Evolutionary conservation across 306 rosid species (phyloP), one percentile per base, ranked within the genome.

Genomic region (Ceratonia siliqua): DNA sequence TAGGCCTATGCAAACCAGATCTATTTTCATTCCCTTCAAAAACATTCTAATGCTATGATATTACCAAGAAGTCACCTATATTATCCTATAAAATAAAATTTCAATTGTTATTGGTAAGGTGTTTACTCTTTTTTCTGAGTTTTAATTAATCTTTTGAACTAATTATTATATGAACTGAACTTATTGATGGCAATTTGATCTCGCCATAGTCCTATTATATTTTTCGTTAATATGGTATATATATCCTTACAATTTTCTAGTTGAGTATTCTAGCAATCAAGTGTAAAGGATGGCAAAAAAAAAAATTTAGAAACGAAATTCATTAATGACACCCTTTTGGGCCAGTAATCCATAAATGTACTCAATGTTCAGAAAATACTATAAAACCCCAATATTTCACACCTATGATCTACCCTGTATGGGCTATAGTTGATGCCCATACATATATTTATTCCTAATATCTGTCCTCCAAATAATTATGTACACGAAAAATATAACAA

Each of bases 391-490:
- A 32, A 73, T 35, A 48, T 4, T 3, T 21, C 22, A 33, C 14
- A 52, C 21, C 4, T 28, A 2, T 4, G 30, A 57, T 14, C 54
- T 48, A n/a, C 42, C 15, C 35, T 38, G 22, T 33, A n/a, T 49
- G 79, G 72, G 56, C 30, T 62, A 72, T 64, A 27, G 6, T 59
- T 78, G 74, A 69, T 21, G 53, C 80, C 68, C 62, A 8, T 15
- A 15, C 42, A 3, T 48, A 50, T 35, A 38, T 43, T 41, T 52
- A 50, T 57, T 49, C 76, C 41, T 58, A 42, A 59, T 8, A 20
- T 72, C 39, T 18, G 15, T 77, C 68, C 52, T 58, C 72, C 24
- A 78, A 71, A 62, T 46, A 82, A 79, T 76, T 78, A 14, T 81
- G 58, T 81, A 78, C 78, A 82, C 25, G 0, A 27, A 53, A 27